Percentiles rank a stretch among this genome's conserved stretches.
These are phyloP conservation scores for Wickerhamiella slavikovae DNA, from an alignment of 805 yeast genomes.

Conservation along the genomic window DNA sequence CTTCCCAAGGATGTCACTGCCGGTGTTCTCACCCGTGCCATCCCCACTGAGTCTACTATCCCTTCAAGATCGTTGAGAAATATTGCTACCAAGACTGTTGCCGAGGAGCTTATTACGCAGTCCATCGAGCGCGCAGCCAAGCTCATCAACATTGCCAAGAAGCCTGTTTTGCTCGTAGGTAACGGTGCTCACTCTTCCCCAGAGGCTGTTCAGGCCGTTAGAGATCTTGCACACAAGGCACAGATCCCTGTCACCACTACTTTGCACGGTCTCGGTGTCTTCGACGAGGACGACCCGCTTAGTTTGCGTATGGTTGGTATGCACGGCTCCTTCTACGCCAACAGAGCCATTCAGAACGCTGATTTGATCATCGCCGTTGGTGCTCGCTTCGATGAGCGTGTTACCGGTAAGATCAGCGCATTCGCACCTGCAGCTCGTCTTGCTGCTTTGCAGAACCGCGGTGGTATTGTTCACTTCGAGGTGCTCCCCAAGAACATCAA, in stretches of 20 bases:
- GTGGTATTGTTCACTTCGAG: conserved; percentile 95
- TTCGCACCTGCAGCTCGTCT: conserved; percentile 87
- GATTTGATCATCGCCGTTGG: conserved; percentile 88
- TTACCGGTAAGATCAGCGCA: conserved; percentile 63
- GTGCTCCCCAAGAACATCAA: conserved; percentile 92
- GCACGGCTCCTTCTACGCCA: conserved; percentile 96
- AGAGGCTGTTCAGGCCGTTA: conserved; percentile 36
- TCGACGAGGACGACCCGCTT: conserved; percentile 77
- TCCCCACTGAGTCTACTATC: conserved; percentile 68
- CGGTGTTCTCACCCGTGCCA: conserved; percentile 63
- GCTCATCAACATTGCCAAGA: conserved; percentile 62
- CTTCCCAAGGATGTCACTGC: conserved; percentile 97
- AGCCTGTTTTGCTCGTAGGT: conserved; percentile 81
- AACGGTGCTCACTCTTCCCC: conserved; percentile 80
- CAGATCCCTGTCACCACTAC: conserved; percentile 93
- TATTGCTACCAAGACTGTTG: conserved; percentile 47
- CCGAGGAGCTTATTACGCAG: conserved; percentile 45
- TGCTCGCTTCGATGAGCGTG: conserved; percentile 97
- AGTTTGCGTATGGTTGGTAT: conserved; percentile 93
- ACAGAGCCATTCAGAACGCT: conserved; percentile 81
- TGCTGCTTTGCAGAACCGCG: conserved; percentile 74
- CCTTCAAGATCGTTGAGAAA: conserved; percentile 40
- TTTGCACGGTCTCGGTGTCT: conserved; percentile 82
- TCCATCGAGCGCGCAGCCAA: conserved; percentile 60
- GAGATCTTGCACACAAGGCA: conserved; percentile 77